These are phyloP conservation scores for Metschnikowia peoriensis DNA, from an alignment of 805 yeast species.

Conservation along the genomic window DNA sequence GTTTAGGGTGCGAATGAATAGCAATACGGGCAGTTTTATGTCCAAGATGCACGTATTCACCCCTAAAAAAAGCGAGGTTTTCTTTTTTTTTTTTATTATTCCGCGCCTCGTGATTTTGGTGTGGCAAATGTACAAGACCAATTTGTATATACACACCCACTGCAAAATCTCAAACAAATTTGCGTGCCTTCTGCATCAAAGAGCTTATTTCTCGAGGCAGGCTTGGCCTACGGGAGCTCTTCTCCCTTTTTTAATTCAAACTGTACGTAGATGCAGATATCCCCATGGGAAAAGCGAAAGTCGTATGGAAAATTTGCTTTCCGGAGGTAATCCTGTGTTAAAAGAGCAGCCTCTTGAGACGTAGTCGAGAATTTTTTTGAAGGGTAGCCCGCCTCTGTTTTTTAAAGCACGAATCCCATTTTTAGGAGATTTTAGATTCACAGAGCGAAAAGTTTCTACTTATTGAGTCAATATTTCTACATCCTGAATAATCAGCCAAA, in stretches of 20 bases:
- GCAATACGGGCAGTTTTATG: too few species aligned
- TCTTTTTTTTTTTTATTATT: neutral
- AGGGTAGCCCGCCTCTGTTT: too few species aligned
- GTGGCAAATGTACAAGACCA: conserved; percentile 3
- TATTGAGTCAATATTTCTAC: too few species aligned
- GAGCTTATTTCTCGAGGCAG: neutral
- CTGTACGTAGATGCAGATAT: neutral
- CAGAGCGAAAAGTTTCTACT: too few species aligned
- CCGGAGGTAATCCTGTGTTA: neutral
- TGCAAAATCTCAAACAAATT: conserved; percentile 1
- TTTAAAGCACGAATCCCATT: too few species aligned
- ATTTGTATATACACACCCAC: neutral
- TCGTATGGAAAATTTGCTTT: neutral
- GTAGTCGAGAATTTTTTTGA: too few species aligned
- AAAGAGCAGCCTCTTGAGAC: too few species aligned
- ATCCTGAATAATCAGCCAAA: too few species aligned
- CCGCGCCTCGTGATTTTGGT: neutral
- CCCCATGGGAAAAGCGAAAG: neutral
- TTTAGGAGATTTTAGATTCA: too few species aligned
- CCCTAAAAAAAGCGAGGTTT: neutral
- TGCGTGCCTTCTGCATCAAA: neutral
- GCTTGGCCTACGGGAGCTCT: neutral
- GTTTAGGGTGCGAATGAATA: too few species aligned
- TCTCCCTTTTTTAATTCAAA: too few species aligned
- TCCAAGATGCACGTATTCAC: too few species aligned